Conservation (phyloP, 106 monocot genomes). For the Phalaenopsis equestris region DNA sequence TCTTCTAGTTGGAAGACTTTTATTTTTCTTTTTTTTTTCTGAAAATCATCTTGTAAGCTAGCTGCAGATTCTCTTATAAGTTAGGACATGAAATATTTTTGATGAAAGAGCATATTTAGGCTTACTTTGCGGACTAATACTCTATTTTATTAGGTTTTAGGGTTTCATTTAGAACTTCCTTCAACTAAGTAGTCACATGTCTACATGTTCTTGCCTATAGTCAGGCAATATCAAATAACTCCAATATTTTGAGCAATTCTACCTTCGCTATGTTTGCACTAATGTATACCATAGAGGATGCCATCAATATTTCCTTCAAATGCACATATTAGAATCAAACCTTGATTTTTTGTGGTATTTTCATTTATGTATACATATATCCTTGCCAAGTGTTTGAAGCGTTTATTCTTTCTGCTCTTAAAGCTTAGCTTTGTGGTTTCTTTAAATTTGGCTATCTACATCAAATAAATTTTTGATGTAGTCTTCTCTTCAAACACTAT, state of each 20-base stretch:
- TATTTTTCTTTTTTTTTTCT: background rate
- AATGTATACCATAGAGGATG: too few species aligned
- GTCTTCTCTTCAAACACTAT: background rate
- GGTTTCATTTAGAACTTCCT: background rate
- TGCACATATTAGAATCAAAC: too few species aligned
- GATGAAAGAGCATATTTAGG: conserved; percentile 1
- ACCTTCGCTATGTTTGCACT: background rate
- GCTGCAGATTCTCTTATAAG: background rate
- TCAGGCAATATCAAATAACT: background rate
- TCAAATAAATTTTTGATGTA: background rate
- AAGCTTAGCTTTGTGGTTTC: background rate
- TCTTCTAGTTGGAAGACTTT: background rate
- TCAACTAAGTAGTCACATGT: background rate
- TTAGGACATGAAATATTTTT: background rate
- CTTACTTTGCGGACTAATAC: background rate
- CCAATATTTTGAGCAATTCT: background rate
- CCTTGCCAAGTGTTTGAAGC: background rate
- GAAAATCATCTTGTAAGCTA: background rate
- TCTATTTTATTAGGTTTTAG: background rate
- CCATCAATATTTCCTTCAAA: background rate
- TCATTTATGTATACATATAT: background rate
- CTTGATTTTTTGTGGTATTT: too few species aligned
- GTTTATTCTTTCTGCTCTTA: background rate
- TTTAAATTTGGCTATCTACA: background rate
- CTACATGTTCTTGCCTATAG: background rate